Percentiles rank a stretch among this genome's conserved stretches.
phyloP scores from a whole-genome alignment of 768 basidiomycete species.

The Boletus reticuloceps region DNA sequence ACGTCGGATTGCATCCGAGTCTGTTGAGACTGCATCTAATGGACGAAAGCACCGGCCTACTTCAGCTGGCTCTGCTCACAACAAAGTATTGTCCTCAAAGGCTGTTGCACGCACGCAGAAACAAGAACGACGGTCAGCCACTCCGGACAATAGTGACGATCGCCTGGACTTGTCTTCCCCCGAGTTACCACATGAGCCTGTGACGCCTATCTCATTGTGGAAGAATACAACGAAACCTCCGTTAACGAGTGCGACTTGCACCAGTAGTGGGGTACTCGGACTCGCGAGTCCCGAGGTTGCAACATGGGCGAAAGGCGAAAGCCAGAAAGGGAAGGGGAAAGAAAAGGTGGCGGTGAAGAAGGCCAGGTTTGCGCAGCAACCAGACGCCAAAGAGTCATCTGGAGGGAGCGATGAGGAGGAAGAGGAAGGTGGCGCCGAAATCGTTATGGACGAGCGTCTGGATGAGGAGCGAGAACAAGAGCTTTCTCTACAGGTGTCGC shows the following conservation, averaged over 20 bases:
- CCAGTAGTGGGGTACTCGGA: constrained; percentile 36
- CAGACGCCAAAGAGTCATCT: constrained; percentile 26
- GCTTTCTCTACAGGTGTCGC: constrained; percentile 57
- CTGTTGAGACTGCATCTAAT: constrained; percentile 3
- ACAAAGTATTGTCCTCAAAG: constrained; percentile 9
- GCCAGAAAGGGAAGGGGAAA: constrained; percentile 29
- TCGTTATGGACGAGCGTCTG: constrained; percentile 4
- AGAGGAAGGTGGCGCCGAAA: neutral
- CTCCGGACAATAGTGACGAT: constrained; percentile 14
- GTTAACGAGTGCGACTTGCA: neutral
- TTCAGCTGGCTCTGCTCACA: neutral
- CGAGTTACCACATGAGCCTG: constrained; percentile 30
- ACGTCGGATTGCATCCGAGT: constrained; percentile 23
- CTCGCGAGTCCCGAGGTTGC: constrained; percentile 55
- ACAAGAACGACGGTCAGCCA: constrained; percentile 11
- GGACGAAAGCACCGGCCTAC: constrained; percentile 2
- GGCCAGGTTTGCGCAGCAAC: constrained; percentile 42
- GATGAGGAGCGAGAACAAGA: constrained; percentile 32
- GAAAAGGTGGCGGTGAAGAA: constrained; percentile 34
- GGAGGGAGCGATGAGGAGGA: constrained; percentile 13
- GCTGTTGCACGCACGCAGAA: neutral
- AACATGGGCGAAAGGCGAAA: constrained; percentile 47
- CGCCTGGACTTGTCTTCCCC: constrained; percentile 26
- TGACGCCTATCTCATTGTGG: constrained; percentile 31
- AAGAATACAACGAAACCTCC: constrained; percentile 20